phyloP scores from a whole-genome alignment of 2,329 filamentous ascomycete genomes.

The Colletotrichum eremochloae region DNA sequence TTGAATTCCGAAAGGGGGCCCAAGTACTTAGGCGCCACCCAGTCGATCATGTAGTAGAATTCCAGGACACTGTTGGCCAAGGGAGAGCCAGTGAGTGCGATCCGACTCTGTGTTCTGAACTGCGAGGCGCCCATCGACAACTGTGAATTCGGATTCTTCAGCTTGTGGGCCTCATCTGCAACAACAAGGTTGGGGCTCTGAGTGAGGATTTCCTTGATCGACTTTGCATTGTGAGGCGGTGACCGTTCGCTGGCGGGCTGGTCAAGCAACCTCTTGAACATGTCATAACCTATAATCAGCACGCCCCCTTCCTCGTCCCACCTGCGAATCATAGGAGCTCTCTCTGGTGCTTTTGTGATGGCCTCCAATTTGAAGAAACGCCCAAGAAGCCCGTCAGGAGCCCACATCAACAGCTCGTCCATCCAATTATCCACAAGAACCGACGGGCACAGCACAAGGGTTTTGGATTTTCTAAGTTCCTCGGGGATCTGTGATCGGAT shows the following conservation, averaged over 20 bases:
- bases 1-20: constrained; percentile 78
- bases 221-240: constrained; percentile 15
- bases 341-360: constrained; percentile 50
- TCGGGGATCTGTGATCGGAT: constrained; percentile 77
- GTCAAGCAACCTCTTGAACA: constrained; percentile 66
- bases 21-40: constrained; percentile 85
- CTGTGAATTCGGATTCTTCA: constrained; percentile 75
- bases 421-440: constrained; percentile 85
- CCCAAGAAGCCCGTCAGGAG: constrained; percentile 68
- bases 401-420: constrained; percentile 82
- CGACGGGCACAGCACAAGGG: constrained; percentile 82
- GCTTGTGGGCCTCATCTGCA: constrained; percentile 85
- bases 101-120: constrained; percentile 77
- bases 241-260: constrained; percentile 48
- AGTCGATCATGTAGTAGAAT: constrained; percentile 89
- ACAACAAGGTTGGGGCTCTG: constrained; percentile 79
- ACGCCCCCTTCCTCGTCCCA: constrained; percentile 80
- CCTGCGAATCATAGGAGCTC: constrained; percentile 60
- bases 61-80: constrained; percentile 87
- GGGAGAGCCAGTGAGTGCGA: constrained; percentile 89
- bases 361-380: constrained; percentile 68
- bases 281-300: constrained; percentile 80
- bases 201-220: constrained; percentile 61
- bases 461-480: constrained; percentile 71
- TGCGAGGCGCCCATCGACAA: constrained; percentile 66